These are phyloP conservation scores for Penicillium canariense DNA, from an alignment of 495 filamentous ascomycete genomes.

Conservation along the genomic window DNA sequence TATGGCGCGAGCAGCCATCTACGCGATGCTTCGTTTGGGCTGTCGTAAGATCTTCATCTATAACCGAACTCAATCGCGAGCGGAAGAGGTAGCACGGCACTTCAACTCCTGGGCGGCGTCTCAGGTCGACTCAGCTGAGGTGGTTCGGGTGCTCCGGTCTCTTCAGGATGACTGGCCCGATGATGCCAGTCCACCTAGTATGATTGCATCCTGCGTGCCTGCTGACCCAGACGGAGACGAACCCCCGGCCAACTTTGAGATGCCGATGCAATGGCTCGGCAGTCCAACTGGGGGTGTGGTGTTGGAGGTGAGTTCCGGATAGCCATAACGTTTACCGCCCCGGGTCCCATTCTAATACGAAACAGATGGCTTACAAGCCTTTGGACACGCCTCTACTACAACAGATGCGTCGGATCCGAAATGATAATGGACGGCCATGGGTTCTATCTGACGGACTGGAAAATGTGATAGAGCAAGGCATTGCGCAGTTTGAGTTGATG, in stretches of 20 bases:
- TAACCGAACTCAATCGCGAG: constrained; percentile 64
- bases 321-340: background rate
- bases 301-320: constrained; percentile 55
- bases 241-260: constrained; percentile 68
- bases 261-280: constrained; percentile 70
- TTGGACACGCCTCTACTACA: constrained; percentile 66
- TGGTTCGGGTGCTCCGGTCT: constrained; percentile 60
- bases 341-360: constrained; percentile 17
- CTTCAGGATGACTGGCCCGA: constrained; percentile 64
- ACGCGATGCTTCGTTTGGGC: constrained; percentile 74
- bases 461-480: constrained; percentile 76
- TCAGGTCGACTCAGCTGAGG: constrained; percentile 43
- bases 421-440: constrained; percentile 64
- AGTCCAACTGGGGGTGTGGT: constrained; percentile 79
- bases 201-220: constrained; percentile 75
- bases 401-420: constrained; percentile 59
- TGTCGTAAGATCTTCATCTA: constrained; percentile 77
- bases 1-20: constrained; percentile 77
- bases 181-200: constrained; percentile 62
- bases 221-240: constrained; percentile 60
- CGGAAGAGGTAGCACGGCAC: constrained; percentile 65
- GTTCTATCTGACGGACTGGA: constrained; percentile 78
- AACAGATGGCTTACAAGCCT: constrained; percentile 69
- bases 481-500: constrained; percentile 80
- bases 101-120: constrained; percentile 61